phyloP scores from a whole-genome alignment of 805 yeast species.

The Starmerella potacharoeniae region DNA sequence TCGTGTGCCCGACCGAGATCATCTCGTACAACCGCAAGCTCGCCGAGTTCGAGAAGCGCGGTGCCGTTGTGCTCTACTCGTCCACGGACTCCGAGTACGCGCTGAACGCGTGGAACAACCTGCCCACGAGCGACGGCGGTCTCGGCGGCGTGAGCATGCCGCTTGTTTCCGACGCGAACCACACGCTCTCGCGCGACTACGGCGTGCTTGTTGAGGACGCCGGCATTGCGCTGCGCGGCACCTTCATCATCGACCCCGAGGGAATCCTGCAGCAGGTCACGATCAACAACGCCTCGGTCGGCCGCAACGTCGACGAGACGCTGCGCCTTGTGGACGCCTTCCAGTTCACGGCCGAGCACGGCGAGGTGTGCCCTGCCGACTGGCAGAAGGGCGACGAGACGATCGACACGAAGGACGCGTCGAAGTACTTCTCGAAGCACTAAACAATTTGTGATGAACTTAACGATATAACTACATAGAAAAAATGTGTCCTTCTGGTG shows the following conservation, averaged over 20 bases:
- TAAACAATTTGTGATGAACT: slow-evolving; percentile 1
- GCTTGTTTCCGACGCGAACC: slow-evolving; percentile 93
- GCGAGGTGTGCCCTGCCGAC: slow-evolving; percentile 99
- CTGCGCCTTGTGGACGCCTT: slow-evolving; percentile 96
- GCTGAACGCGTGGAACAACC: slow-evolving; percentile 95
- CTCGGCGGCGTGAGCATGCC: slow-evolving; percentile 92
- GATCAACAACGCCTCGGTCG: slow-evolving; percentile 97
- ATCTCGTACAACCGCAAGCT: slow-evolving; percentile 96
- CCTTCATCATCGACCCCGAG: slow-evolving; percentile 93
- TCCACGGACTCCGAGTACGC: slow-evolving; percentile 98
- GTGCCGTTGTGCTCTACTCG: slow-evolving; percentile 83
- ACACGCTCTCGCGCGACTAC: slow-evolving; percentile 85
- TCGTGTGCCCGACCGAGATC: slow-evolving; percentile 98
- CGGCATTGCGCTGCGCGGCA: slow-evolving; percentile 96
- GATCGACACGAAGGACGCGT: slow-evolving; percentile 40
- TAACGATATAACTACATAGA: neutral
- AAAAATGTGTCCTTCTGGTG: neutral
- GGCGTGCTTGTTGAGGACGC: slow-evolving; percentile 95
- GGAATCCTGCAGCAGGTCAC: slow-evolving; percentile 93
- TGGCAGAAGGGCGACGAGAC: slow-evolving; percentile 94
- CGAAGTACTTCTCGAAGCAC: slow-evolving; percentile 22
- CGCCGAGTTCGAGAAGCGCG: slow-evolving; percentile 76
- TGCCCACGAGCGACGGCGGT: slow-evolving; percentile 95
- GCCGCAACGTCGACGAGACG: slow-evolving; percentile 97
- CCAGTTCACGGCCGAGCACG: slow-evolving; percentile 98